A percentile compares a stretch with the other conserved stretches of the same genome.
Conservation (phyloP, 345 rosid species). For the Toxicodendron radicans region DNA sequence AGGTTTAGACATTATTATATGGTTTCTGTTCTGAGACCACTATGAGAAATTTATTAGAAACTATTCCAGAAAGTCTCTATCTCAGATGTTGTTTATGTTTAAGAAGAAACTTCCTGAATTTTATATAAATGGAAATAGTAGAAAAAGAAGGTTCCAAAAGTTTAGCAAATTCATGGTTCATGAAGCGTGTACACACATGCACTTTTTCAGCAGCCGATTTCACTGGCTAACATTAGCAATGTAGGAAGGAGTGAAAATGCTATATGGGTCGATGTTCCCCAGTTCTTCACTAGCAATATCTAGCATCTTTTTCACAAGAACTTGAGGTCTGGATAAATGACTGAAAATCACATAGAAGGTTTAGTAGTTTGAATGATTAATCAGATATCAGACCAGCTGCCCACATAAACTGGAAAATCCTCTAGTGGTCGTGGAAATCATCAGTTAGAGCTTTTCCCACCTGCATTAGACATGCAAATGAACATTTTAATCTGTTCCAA, state of each 20-base stretch:
- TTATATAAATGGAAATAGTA: no score
- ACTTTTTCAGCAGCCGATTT: conserved; percentile 48
- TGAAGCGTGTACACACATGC: conserved; percentile 46
- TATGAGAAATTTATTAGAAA: no score
- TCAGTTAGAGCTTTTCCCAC: conserved; percentile 92
- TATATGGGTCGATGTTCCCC: conserved; percentile 84
- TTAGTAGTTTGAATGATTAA: conserved; percentile 66
- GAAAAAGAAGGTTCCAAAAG: no score
- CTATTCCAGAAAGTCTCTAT: no score
- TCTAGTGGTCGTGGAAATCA: conserved; percentile 78
- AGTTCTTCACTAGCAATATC: conserved; percentile 64
- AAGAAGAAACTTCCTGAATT: no score
- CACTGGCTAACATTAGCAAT: conserved; percentile 52
- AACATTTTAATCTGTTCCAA: conserved; percentile 9
- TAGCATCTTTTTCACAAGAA: conserved; percentile 45
- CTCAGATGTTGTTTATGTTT: no score
- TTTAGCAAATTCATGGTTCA: not conserved
- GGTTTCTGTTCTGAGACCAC: no score
- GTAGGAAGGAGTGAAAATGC: conserved; percentile 83
- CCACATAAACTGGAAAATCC: conserved; percentile 84
- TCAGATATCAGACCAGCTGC: conserved; percentile 86
- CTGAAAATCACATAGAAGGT: conserved; percentile 62
- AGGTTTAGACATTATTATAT: no score
- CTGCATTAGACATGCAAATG: conserved; percentile 45
- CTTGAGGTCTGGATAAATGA: conserved; percentile 71